Conservation (phyloP, 805 yeast species). For the Phaffomyces thermotolerans region DNA sequence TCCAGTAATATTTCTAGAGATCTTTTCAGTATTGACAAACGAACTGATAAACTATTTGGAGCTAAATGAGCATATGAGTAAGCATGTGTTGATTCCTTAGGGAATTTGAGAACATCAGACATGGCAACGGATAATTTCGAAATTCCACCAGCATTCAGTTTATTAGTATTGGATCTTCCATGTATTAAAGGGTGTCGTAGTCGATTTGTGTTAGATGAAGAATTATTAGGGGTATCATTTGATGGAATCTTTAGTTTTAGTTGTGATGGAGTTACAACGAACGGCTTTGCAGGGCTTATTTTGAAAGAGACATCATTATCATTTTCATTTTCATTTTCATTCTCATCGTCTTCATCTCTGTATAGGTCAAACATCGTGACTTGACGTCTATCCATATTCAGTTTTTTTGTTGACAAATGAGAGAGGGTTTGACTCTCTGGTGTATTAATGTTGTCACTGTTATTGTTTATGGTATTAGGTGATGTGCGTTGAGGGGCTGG, state of each 20-base stretch:
- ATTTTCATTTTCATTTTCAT: not conserved
- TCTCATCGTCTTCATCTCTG: conserved; percentile 17
- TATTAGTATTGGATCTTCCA: conserved; percentile 10
- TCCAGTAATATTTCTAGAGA: conserved; percentile 62
- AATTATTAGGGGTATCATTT: not conserved
- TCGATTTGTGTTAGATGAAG: no score
- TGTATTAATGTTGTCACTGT: no score
- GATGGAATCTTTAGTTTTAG: not conserved
- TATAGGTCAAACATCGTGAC: conserved; percentile 11
- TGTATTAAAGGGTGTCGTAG: not conserved
- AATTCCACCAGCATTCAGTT: conserved; percentile 16
- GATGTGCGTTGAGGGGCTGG: no score
- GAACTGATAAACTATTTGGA: conserved; percentile 70
- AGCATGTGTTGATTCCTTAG: conserved; percentile 75
- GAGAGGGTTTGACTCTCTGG: not conserved
- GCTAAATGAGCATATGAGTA: conserved; percentile 79
- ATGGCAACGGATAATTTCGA: conserved; percentile 25
- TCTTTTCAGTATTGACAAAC: conserved; percentile 67
- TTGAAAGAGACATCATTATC: not conserved
- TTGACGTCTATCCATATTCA: not conserved
- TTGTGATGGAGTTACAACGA: not conserved
- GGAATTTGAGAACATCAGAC: conserved; percentile 51
- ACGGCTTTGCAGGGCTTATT: not conserved
- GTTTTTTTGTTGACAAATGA: not conserved
- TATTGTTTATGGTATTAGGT: no score